Base-by-base conservation (phyloP, 257 asterid genomes). In the Penstemon newberryi region DNA sequence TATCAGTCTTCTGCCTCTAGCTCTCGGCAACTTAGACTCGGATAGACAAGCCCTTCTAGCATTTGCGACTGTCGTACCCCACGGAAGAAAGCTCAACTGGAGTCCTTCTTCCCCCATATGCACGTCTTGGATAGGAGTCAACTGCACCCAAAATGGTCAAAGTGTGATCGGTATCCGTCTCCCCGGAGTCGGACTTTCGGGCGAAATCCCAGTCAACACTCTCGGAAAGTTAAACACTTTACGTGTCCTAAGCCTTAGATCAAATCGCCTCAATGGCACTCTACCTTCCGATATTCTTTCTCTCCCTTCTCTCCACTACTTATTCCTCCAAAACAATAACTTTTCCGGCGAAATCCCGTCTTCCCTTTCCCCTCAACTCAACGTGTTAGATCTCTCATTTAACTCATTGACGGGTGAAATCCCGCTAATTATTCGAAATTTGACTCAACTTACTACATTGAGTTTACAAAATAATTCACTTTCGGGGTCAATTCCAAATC, bases 21-120 rank as follows among this genome's bases (percentile, higher is more conserved):
- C 88, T 52, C 59, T 55, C 60, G 82, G 87, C 50, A 94, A 88
- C 78, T 70, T 87, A 66, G 78, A 75, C 75, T 79, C 85, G 2
- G 97, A 93, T 60, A 81, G 66, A 41, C 81, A 72, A 73, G 92
- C 95, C 70, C 95, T 93, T 78, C 86, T 93, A 44, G 87, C 83
- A 54, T 89, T 89, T 62, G 81, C 94, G 33, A 19, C 80, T 55
- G 81, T 81, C 46, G 55, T 81, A 4, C 94, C 85, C 62, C 96
- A 89, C 64, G 84, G 91, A 39, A 74, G 83, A 45, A 84, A 78
- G 74, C 84, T 89, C 78, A 84, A 89, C 79, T 89, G 96, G 96
- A 62, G 63, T 68, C 75, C 84, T 3, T 61, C 72, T 59, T 72
- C 83, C 65, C 86, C 86, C 3, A 37, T 86, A 70, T 89, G 96